Percentiles rank a stretch among this genome's conserved stretches.
phyloP scores from a whole-genome alignment of 768 basidiomycete species.

The Tricholoma sp. region DNA sequence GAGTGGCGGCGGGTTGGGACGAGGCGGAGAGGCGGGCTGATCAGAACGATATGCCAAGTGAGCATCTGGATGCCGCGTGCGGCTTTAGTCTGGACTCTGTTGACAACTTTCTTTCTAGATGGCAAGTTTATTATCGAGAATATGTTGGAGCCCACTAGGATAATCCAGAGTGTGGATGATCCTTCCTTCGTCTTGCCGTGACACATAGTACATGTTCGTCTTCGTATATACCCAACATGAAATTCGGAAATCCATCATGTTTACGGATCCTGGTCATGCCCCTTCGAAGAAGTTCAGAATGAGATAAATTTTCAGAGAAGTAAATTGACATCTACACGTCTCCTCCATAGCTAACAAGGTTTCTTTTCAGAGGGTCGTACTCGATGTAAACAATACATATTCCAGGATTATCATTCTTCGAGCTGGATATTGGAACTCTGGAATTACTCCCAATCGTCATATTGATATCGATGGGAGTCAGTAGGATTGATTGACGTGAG shows the following conservation, averaged over 20 bases:
- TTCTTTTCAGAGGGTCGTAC: background rate
- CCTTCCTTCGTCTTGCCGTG: constrained; percentile 10
- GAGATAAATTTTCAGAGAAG: background rate
- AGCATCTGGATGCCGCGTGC: constrained; percentile 9
- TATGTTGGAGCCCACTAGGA: constrained; percentile 40
- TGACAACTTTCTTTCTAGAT: constrained; percentile 25
- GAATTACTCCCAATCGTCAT: background rate
- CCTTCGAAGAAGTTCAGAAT: background rate
- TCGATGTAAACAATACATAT: too few relatives aligned
- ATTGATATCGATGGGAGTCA: background rate
- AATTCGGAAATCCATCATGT: background rate
- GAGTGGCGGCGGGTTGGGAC: constrained; percentile 58
- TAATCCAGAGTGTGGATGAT: constrained; percentile 34
- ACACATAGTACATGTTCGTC: background rate
- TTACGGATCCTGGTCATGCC: background rate
- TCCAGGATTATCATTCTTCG: background rate
- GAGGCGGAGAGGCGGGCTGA: constrained; percentile 70
- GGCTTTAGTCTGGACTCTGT: background rate
- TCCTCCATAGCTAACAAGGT: background rate
- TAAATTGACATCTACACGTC: background rate
- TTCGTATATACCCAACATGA: background rate
- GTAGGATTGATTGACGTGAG: background rate
- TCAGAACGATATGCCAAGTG: constrained; percentile 76
- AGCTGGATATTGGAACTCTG: background rate
- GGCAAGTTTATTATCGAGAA: constrained; percentile 40